These are phyloP conservation scores for Camelina hispida DNA, from an alignment of 345 rosid genomes.

Conservation along the genomic window DNA sequence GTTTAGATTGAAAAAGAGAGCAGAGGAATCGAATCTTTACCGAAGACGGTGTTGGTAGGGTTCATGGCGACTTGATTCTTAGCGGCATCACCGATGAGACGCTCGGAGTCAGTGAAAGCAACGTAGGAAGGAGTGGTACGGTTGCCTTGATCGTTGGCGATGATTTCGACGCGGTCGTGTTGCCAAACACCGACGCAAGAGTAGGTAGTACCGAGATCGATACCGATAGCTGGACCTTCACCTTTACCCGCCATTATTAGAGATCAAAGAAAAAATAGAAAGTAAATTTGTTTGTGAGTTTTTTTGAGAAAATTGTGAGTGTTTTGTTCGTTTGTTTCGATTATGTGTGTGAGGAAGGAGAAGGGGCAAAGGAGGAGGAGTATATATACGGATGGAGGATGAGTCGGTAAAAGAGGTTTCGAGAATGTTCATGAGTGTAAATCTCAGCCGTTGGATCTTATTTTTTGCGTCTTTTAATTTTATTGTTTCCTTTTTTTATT, in stretches of 20 bases:
- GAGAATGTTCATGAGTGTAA: conserved; percentile 32
- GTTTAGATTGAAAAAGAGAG: neutral
- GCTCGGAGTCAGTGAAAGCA: conserved; percentile 62
- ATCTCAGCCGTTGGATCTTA: conserved; percentile 41
- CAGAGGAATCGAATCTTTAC: conserved; percentile 47
- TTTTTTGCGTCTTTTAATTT: neutral
- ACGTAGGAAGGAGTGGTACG: conserved; percentile 78
- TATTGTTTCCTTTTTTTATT: neutral
- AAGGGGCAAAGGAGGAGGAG: neutral
- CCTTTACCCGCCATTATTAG: conserved; percentile 46
- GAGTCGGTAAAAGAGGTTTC: conserved; percentile 32
- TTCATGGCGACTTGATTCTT: conserved; percentile 84
- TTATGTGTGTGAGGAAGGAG: neutral
- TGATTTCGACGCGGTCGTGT: conserved; percentile 75
- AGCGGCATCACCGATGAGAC: conserved; percentile 72
- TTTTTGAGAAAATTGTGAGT: neutral
- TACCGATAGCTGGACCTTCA: conserved; percentile 47
- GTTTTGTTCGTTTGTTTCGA: neutral
- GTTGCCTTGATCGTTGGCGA: conserved; percentile 75
- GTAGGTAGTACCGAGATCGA: conserved; percentile 44
- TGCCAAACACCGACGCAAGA: conserved; percentile 80
- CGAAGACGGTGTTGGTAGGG: conserved; percentile 73
- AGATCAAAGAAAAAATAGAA: neutral
- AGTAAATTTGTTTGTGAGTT: neutral
- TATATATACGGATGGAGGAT: conserved; percentile 1